Evolutionary conservation across 495 filamentous ascomycete species (phyloP), one percentile per base, ranked within the genome.

Genomic region (Xylaria grammica): DNA sequence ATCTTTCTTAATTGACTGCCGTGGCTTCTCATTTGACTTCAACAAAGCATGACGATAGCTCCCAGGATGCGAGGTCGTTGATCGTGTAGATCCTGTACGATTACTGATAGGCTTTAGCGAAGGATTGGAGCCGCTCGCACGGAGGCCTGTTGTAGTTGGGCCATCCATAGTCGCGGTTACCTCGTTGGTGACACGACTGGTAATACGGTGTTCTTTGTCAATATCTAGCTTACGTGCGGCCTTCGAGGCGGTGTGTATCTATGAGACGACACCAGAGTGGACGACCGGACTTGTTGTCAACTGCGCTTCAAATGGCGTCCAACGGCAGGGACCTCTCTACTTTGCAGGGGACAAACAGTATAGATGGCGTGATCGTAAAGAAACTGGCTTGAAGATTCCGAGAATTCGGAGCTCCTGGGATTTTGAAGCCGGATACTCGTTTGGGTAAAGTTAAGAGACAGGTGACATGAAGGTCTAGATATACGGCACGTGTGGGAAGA

Each of bases 21-120:
- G 62, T 2, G 26, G 26, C 20, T 59, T 32, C 59, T 40, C n/a
- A 11, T 67, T 67, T 8, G 52, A 59, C 48, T 68, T 70, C 50
- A 72, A 45, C 30, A 74, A 50, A 4, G 22, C 54, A 68, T 72
- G 72, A 24, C 63, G 69, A 40, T 56, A 49, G 34, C 58, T 34
- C 4, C 58, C 64, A 6, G 36, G 6, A 44, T 56, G 64, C 15
- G 62, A 66, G 9, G 34, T 46, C 40, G 51, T 55, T 17, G 71
- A 69, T 30, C 46, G 65, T 29, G 60, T 34, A 11, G 71, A 73
- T 36, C 32, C 56, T 38, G 69, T 65, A 6, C 65, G 64, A 49
- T 55, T 62, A 13, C 52, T 60, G 20, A 44, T 44, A 36, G 36
- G 36, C 53, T 62, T 69, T 2, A 73, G 46, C n/a, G 71, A 69